A percentile compares a stretch with the other conserved stretches of the same genome.
These are phyloP conservation scores for Camellia granthamiana DNA, from an alignment of 148 eudicot genomes.

Conservation along the genomic window DNA sequence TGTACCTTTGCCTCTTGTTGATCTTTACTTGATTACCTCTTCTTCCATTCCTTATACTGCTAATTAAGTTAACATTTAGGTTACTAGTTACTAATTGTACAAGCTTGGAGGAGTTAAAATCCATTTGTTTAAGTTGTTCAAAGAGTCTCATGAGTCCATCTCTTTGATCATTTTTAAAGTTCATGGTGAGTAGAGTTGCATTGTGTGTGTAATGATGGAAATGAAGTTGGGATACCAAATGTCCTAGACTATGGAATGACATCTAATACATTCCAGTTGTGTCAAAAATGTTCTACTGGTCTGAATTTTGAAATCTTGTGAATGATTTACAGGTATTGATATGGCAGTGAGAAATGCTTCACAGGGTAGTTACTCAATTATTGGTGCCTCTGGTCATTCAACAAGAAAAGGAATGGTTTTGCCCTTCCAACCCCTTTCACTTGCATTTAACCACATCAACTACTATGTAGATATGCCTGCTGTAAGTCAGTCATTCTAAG, in stretches of 20 bases:
- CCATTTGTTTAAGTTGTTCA: not conserved
- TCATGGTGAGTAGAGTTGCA: not conserved
- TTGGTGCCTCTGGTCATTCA: constrained; percentile 8
- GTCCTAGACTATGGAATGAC: too few species aligned
- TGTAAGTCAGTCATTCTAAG: constrained; percentile 34
- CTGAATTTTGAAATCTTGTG: not conserved
- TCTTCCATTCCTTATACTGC: not conserved
- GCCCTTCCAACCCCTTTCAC: constrained; percentile 64
- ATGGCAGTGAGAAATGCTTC: constrained; percentile 22
- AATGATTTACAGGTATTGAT: constrained; percentile 14
- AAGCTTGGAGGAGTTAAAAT: not conserved
- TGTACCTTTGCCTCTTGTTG: constrained; percentile 6
- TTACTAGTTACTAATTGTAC: not conserved
- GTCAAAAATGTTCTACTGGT: not conserved
- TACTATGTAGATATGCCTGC: constrained; percentile 66
- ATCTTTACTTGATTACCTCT: not conserved
- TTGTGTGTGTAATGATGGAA: too few species aligned
- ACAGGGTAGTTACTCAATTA: constrained; percentile 16
- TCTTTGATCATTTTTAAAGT: too few species aligned
- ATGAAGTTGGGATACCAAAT: too few species aligned
- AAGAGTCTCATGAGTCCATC: not conserved
- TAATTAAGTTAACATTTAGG: too few species aligned
- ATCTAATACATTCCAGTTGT: not conserved
- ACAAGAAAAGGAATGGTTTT: constrained; percentile 52
- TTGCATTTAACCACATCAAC: constrained; percentile 58